phyloP scores from a whole-genome alignment of 2,329 filamentous ascomycete species.

The Talaromyces sp. region DNA sequence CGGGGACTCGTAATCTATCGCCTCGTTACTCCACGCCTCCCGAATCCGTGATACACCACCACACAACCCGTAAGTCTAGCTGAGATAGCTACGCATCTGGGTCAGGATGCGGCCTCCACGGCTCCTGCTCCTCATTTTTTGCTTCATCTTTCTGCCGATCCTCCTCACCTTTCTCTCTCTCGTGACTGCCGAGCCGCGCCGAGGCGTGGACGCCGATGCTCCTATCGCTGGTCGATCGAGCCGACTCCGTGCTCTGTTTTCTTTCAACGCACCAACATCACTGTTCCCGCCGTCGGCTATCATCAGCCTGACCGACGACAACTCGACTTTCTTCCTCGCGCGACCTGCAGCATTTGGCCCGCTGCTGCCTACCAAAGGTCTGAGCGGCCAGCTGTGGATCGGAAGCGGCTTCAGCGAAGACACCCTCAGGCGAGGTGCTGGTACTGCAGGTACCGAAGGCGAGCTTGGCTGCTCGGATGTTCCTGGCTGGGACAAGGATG shows the following conservation, averaged over 20 bases:
- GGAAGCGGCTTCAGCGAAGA: slow-evolving; percentile 88
- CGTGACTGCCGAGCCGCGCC: slow-evolving; percentile 34
- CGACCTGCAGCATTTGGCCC: slow-evolving; percentile 92
- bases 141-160: slow-evolving; percentile 45
- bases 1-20: slow-evolving; percentile 16
- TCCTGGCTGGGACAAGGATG: slow-evolving; percentile 70
- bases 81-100: background rate
- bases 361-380: slow-evolving; percentile 63
- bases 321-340: slow-evolving; percentile 93
- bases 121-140: slow-evolving; percentile 41
- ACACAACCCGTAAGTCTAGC: background rate
- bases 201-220: slow-evolving; percentile 31
- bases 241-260: slow-evolving; percentile 57
- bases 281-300: slow-evolving; percentile 93
- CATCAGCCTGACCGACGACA: slow-evolving; percentile 95
- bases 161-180: slow-evolving; percentile 44
- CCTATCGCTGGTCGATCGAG: slow-evolving; percentile 36
- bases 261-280: slow-evolving; percentile 71
- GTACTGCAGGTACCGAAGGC: slow-evolving; percentile 57
- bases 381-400: slow-evolving; percentile 90
- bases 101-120: slow-evolving; percentile 44
- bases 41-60: background rate
- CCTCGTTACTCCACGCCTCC: background rate
- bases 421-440: slow-evolving; percentile 54
- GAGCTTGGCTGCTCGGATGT: slow-evolving; percentile 95